phyloP scores from a whole-genome alignment of 2,329 filamentous ascomycete genomes.

The Trichoderma polysporum region DNA sequence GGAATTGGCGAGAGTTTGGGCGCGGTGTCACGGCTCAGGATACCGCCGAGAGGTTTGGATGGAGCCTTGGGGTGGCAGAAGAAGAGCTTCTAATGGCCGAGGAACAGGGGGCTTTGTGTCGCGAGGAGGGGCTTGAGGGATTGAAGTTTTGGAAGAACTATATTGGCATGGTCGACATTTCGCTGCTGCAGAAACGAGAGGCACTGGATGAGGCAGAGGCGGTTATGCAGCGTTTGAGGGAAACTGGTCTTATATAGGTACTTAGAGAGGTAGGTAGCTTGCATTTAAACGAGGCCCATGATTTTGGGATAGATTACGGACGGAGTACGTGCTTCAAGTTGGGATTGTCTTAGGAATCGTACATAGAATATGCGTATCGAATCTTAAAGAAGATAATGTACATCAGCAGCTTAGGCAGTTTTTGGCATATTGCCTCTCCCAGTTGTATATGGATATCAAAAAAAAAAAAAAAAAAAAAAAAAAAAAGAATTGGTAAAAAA shows the following conservation, averaged over 20 bases:
- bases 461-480: not conserved
- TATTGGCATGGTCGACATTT: conserved; percentile 47
- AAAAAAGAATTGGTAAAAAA: not conserved
- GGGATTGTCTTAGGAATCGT: not conserved
- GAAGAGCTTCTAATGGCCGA: conserved; percentile 98
- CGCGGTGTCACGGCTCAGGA: conserved; percentile 88
- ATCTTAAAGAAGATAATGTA: not conserved
- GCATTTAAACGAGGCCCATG: not conserved
- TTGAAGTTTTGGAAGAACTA: conserved; percentile 91
- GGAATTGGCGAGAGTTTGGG: conserved; percentile 78
- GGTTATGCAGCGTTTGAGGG: conserved; percentile 44
- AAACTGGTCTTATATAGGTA: conserved; percentile 39
- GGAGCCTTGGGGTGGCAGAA: conserved; percentile 93
- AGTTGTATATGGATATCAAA: not conserved
- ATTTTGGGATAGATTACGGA: not conserved
- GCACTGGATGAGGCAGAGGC: conserved; percentile 40
- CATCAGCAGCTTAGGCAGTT: not conserved
- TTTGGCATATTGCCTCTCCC: not conserved
- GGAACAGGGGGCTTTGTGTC: conserved; percentile 80
- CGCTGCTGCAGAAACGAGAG: conserved; percentile 31
- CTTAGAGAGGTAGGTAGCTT: not conserved
- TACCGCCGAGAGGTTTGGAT: conserved; percentile 84
- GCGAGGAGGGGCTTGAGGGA: conserved; percentile 89
- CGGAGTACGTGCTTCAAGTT: not conserved
- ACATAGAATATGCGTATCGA: not conserved